phyloP scores from a whole-genome alignment of 2,329 filamentous ascomycete genomes.

The Aspergillus neoniger region DNA sequence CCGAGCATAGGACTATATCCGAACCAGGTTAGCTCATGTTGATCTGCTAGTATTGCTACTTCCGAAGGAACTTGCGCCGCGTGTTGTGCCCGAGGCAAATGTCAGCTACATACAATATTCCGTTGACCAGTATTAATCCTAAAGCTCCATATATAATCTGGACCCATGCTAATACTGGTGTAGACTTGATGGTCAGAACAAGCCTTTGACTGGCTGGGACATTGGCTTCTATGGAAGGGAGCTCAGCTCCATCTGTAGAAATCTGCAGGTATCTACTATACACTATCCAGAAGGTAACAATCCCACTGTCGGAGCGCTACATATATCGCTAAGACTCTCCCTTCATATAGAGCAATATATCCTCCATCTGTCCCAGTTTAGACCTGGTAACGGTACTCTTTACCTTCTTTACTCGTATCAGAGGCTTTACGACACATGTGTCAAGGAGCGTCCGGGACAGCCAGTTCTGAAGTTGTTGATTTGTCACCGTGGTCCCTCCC shows the following conservation, averaged over 20 bases:
- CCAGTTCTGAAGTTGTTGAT: slow-evolving; percentile 69
- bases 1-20: slow-evolving; percentile 73
- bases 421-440: background rate
- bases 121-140: slow-evolving; percentile 64
- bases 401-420: slow-evolving; percentile 8
- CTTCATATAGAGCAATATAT: slow-evolving; percentile 11
- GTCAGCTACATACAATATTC: slow-evolving; percentile 72
- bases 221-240: slow-evolving; percentile 14
- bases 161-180: slow-evolving; percentile 12
- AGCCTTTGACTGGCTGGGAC: slow-evolving; percentile 63
- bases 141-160: background rate
- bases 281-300: slow-evolving; percentile 9
- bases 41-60: slow-evolving; percentile 80
- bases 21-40: slow-evolving; percentile 67
- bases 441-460: slow-evolving; percentile 39
- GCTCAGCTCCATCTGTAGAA: slow-evolving; percentile 10
- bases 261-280: background rate
- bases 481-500: slow-evolving; percentile 72
- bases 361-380: slow-evolving; percentile 10
- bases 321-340: background rate
- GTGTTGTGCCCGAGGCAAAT: slow-evolving; percentile 62
- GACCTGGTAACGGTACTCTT: slow-evolving; percentile 8
- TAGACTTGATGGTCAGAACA: slow-evolving; percentile 74
- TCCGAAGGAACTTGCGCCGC: slow-evolving; percentile 69
- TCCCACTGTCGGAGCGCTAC: background rate